Base-by-base conservation (phyloP, 495 filamentous ascomycete genomes). In the Neurospora discreta region DNA sequence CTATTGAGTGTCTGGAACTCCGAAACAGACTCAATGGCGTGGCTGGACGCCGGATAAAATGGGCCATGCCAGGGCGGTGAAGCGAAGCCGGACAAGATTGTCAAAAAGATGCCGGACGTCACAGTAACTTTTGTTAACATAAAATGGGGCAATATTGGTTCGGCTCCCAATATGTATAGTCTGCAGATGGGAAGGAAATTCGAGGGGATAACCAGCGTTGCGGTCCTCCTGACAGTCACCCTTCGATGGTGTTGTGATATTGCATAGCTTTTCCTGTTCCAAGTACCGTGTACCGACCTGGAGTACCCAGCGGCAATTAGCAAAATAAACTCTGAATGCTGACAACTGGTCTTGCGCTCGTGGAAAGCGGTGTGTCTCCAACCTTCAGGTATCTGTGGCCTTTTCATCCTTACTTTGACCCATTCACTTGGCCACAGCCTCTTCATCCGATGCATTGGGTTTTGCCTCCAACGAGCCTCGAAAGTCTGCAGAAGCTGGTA, bases 1-100 rank as follows among this genome's bases (percentile, higher is more conserved):
- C 82, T 85, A 2, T 85, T 91, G 74, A 86, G 83, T 73, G 84
- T 92, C 71, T 91, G 89, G 89, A 88, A 87, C 79, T 88, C 88
- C 70, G 77, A 79, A 18, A 80, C 82, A n/a, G 79, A 80, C 2
- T 86, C 83, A 77, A 91, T 91, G 90, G 82, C 83, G 52, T 91
- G 89, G 89, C 78, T 92, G 15, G 90, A 91, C 75, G 80, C 82
- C 52, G 82, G 80, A 8, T 79, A 74, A 44, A 81, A 85, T 23
- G 89, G 90, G 3, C 89, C 89, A 38, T 92, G 90, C 76, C 88
- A 84, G 72, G 84, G 80, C 3, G 84, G 84, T 20, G 81, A 85
- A 44, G 83, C 84, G 41, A 82, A 83, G 68, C 88, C 88, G 3
- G 72, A 74, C 3, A 81, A 76, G n/a, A 85, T 91, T 65, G 77